phyloP scores from a whole-genome alignment of 2,329 filamentous ascomycete species.

The Akanthomyces dipterigenus region DNA sequence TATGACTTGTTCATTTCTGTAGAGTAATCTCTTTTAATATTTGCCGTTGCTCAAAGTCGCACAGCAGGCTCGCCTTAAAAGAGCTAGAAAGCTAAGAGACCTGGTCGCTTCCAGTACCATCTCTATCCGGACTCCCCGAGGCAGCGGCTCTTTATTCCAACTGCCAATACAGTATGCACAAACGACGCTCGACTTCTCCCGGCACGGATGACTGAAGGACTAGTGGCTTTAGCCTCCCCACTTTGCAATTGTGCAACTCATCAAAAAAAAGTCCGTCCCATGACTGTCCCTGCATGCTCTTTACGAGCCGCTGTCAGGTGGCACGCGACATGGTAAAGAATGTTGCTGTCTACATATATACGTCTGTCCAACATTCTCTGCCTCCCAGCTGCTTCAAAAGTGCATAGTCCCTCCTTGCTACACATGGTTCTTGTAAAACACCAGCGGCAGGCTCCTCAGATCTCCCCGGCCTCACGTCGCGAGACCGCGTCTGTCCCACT shows the following conservation, averaged over 20 bases:
- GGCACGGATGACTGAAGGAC: neutral
- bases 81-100: neutral
- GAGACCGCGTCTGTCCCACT: conserved; percentile 7
- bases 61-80: neutral
- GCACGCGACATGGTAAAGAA: neutral
- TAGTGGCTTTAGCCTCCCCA: neutral
- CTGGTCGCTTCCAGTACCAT: neutral
- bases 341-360: neutral
- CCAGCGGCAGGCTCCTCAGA: neutral
- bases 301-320: neutral
- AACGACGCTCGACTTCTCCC: neutral
- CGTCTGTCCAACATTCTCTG: neutral
- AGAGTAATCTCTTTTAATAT: neutral
- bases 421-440: neutral
- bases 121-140: neutral
- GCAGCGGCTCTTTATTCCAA: neutral
- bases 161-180: neutral
- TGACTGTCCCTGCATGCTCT: neutral
- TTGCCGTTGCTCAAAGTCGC: neutral
- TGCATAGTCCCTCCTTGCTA: neutral
- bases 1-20: conserved; percentile 1
- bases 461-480: neutral
- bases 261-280: neutral
- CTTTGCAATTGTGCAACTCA: conserved; percentile 1
- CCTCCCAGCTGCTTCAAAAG: neutral